A percentile compares a stretch with the other conserved stretches of the same genome.
Conservation (phyloP, 345 rosid species). For the Dovyalis caffra region DNA sequence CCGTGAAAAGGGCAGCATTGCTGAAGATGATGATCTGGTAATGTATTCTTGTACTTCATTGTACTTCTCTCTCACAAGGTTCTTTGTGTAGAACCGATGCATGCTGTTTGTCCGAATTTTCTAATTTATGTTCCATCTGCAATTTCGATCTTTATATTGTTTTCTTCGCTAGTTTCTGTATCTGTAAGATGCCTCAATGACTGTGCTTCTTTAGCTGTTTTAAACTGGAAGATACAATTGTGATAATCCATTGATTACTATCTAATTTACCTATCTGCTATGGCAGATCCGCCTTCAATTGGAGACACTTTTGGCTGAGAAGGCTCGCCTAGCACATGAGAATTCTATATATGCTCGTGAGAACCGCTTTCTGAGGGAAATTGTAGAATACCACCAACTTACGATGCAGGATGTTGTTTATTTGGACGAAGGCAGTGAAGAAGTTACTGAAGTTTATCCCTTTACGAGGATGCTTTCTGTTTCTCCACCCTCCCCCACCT, state of each 20-base stretch:
- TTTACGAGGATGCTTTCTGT: constrained; percentile 43
- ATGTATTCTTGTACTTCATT: not conserved
- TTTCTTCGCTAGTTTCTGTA: not conserved
- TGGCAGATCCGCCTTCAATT: constrained; percentile 87
- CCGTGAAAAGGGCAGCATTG: constrained; percentile 71
- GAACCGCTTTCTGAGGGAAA: constrained; percentile 89
- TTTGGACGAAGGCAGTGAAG: constrained; percentile 82
- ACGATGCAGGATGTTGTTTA: constrained; percentile 97
- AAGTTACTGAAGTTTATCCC: constrained; percentile 84
- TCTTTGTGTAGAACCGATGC: not conserved
- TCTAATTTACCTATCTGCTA: not conserved
- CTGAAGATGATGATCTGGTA: constrained; percentile 95
- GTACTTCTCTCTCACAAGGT: not conserved
- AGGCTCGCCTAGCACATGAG: constrained; percentile 90
- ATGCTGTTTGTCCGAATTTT: not conserved
- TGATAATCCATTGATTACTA: not conserved
- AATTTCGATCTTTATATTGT: not conserved
- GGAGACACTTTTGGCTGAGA: constrained; percentile 95
- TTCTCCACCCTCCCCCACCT: constrained; percentile 59
- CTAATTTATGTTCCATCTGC: no score
- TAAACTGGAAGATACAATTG: not conserved
- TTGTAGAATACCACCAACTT: constrained; percentile 91
- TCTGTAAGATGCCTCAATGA: not conserved
- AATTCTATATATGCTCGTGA: constrained; percentile 81
- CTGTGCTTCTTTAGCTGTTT: not conserved